Conservation (phyloP, 176 grass and related monocot genomes). For the Poa pratensis region DNA sequence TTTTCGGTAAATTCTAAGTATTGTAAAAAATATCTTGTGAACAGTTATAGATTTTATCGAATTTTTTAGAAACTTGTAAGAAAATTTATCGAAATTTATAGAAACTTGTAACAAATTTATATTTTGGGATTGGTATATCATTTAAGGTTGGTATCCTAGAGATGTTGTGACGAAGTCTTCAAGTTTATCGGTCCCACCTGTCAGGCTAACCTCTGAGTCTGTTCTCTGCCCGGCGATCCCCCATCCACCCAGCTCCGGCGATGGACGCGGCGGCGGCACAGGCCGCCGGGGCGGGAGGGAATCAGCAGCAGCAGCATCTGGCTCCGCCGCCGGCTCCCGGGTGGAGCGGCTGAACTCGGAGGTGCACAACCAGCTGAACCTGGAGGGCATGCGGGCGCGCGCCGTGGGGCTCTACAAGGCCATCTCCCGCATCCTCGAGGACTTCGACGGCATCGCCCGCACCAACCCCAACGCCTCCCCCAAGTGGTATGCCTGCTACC, state of each 20-base stretch:
- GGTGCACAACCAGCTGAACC: constrained; percentile 85
- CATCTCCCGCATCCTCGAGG: constrained; percentile 88
- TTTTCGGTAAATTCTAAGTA: too few relatives aligned
- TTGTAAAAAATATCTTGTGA: too few relatives aligned
- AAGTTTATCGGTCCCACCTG: too few relatives aligned
- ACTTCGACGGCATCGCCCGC: constrained; percentile 77
- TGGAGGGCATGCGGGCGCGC: constrained; percentile 84
- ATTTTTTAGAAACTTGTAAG: too few relatives aligned
- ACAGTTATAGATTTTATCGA: too few relatives aligned
- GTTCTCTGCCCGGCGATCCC: too few relatives aligned
- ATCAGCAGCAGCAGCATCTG: constrained; percentile 8
- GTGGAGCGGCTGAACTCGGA: constrained; percentile 70
- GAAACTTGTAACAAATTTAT: too few relatives aligned
- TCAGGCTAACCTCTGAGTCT: too few relatives aligned
- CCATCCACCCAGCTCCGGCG: constrained; percentile 33
- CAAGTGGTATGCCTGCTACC: constrained; percentile 57
- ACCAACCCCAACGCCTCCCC: constrained; percentile 59
- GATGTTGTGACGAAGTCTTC: too few relatives aligned
- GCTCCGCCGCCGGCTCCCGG: constrained; percentile 23
- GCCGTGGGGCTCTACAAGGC: constrained; percentile 84
- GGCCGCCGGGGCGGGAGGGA: constrained; percentile 24
- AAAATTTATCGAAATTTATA: too few relatives aligned
- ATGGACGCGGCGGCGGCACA: constrained; percentile 50
- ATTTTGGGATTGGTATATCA: too few relatives aligned
- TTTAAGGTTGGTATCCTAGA: too few relatives aligned